Evolutionary conservation across 257 asterid genomes (phyloP), one percentile per base, ranked within the genome.

Genomic region (Solanum etuberosum): DNA sequence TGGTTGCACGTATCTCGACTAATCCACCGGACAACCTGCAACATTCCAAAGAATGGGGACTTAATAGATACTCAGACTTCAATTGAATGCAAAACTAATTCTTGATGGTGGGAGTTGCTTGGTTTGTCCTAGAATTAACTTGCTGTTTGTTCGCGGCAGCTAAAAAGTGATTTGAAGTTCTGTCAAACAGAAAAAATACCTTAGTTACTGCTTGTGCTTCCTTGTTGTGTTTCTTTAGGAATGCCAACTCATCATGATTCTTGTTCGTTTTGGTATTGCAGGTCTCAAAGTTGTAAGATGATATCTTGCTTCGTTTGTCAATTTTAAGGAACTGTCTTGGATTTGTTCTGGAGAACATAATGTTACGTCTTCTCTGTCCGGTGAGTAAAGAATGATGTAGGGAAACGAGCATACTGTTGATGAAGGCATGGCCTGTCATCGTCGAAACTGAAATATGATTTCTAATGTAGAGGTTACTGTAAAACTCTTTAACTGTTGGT

Each of bases 231-330:
- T 51, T 65, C 31, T 38, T 11, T 34, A 77, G 82, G 73, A 63
- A 31, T 85, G 83, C 35, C 32, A 40, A 85, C 89, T 85, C 27
- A 85, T 85, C 59, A 87, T 78, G 68, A 20, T 32, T 42, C 25
- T 7, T 63, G 7, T 57, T 29, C 23, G n/a, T 78, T 65, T 80
- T 76, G 78, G 59, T 80, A 70, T 85, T 87, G 85, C 88, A 90
- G 89, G 91, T 83, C 86, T 31, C 70, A 86, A 86, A 83, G 83
- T 86, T 86, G 77, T 77, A 23, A 61, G 80, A 67, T 18, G 42
- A 71, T 35, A 42, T 42, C 83, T 7, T n/a, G 54, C 85, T 57
- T 34, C 13, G 61, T 82, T 84, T 84, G 46, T 85, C 87, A 65
- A 48, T 34, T 86, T 18, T 48, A 87, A 85, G 86, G 86, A 74